Evolutionary conservation across 1,284 basidiomycete species (phyloP).

Genomic region (Trametes versicolor): DNA sequence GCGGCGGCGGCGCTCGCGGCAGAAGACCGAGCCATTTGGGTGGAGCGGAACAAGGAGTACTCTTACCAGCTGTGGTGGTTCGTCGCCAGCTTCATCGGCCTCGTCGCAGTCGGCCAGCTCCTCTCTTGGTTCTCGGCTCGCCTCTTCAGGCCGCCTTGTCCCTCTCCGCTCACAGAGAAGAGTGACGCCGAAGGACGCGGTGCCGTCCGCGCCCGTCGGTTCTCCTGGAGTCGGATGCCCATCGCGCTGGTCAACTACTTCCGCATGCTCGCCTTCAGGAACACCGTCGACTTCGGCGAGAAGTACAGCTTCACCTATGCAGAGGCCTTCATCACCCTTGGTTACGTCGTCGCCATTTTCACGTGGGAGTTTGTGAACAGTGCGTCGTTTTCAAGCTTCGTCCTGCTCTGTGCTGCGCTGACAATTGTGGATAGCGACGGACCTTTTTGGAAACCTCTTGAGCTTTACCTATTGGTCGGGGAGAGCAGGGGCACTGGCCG

Average conservation of each 20-base stretch:
- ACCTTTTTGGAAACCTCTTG: constrained; percentile 44
- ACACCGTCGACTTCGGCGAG: constrained; percentile 52
- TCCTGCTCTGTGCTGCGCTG: background rate
- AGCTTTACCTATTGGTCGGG: constrained; percentile 56
- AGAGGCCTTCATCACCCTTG: constrained; percentile 54
- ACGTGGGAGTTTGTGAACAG: constrained; percentile 60
- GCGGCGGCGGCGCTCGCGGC: background rate
- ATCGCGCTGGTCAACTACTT: constrained; percentile 52
- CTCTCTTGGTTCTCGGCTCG: constrained; percentile 37
- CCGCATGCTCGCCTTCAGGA: constrained; percentile 58
- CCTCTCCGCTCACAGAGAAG: background rate
- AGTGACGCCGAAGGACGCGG: constrained; percentile 38
- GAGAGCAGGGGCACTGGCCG: constrained; percentile 59
- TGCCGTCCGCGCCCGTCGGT: constrained; percentile 6
- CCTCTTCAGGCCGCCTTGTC: constrained; percentile 23
- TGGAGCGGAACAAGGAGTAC: constrained; percentile 39
- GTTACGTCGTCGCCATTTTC: constrained; percentile 58
- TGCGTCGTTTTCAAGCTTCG: constrained; percentile 39
- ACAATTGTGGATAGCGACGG: constrained; percentile 46
- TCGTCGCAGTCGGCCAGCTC: constrained; percentile 51
- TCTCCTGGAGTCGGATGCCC: constrained; percentile 46
- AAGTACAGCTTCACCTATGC: constrained; percentile 55
- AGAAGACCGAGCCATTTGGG: constrained; percentile 18
- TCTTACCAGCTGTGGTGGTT: constrained; percentile 56
- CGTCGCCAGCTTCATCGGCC: constrained; percentile 51